phyloP scores from a whole-genome alignment of 805 yeast genomes.

The Danielia oregonensis region DNA sequence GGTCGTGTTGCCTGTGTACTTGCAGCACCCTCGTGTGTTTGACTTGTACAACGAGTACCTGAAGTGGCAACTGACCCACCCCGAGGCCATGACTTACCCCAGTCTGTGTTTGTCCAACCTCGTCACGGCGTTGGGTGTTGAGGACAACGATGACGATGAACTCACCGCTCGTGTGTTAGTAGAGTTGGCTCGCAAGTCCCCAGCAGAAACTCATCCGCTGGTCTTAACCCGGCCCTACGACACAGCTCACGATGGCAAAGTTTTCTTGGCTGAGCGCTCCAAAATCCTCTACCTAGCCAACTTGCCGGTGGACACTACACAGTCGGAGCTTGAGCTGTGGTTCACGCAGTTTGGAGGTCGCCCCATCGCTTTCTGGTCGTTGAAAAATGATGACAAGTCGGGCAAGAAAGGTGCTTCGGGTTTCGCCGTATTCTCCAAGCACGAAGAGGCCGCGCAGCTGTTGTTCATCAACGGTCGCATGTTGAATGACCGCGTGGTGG shows the following conservation, averaged over 20 bases:
- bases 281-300: slow-evolving; percentile 78
- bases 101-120: slow-evolving; percentile 36
- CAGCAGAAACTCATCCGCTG: slow-evolving; percentile 47
- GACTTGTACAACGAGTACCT: slow-evolving; percentile 71
- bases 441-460: slow-evolving; percentile 82
- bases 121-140: slow-evolving; percentile 46
- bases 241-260: slow-evolving; percentile 64
- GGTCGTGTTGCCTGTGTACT: slow-evolving; percentile 65
- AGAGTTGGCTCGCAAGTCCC: slow-evolving; percentile 45
- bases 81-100: slow-evolving; percentile 44
- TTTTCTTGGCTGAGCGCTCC: slow-evolving; percentile 68
- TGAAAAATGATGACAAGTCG: slow-evolving; percentile 49
- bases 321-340: slow-evolving; percentile 87
- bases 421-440: slow-evolving; percentile 78
- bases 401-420: slow-evolving; percentile 49
- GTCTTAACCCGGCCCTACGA: slow-evolving; percentile 75
- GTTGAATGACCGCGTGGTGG: slow-evolving; percentile 69
- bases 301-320: slow-evolving; percentile 82
- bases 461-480: slow-evolving; percentile 76
- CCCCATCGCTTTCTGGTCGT: slow-evolving; percentile 87
- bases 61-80: slow-evolving; percentile 63
- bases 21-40: slow-evolving; percentile 73
- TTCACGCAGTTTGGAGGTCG: slow-evolving; percentile 82
- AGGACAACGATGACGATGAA: slow-evolving; percentile 36
- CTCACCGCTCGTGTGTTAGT: slow-evolving; percentile 43